These are phyloP conservation scores for Nakazawaea anatomiae DNA, from an alignment of 805 yeast species.

Conservation along the genomic window DNA sequence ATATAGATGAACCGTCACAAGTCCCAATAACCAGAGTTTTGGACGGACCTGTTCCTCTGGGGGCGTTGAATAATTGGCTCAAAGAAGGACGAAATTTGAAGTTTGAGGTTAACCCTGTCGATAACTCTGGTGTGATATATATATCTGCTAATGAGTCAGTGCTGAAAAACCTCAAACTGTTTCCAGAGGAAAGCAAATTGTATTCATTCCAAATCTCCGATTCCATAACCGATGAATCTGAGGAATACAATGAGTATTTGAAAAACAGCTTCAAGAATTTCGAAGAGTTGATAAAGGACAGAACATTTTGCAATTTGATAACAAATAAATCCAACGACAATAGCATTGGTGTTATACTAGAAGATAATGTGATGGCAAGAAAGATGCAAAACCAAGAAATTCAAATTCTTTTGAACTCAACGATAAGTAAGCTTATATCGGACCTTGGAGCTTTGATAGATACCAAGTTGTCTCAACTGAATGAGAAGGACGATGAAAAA, in stretches of 20 bases:
- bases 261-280: conserved; percentile 46
- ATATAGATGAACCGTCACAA: conserved; percentile 20
- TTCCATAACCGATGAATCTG: conserved; percentile 34
- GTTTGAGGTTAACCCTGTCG: conserved; percentile 42
- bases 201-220: conserved; percentile 31
- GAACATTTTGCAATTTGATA: conserved; percentile 29
- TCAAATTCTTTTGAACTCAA: conserved; percentile 25
- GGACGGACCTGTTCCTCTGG: conserved; percentile 27
- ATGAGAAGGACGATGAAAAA: not conserved
- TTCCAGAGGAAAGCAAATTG: conserved; percentile 34
- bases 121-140: conserved; percentile 33
- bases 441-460: conserved; percentile 25
- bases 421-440: conserved; percentile 19
- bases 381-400: conserved; percentile 27
- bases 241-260: conserved; percentile 40
- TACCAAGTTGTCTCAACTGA: conserved; percentile 17
- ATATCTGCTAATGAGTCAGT: conserved; percentile 21
- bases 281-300: conserved; percentile 41
- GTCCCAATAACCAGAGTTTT: conserved; percentile 25
- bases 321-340: conserved; percentile 16
- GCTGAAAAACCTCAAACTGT: conserved; percentile 17
- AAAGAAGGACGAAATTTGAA: conserved; percentile 29
- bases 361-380: conserved; percentile 31
- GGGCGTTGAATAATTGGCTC: conserved; percentile 26
- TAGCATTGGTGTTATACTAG: conserved; percentile 24